These are phyloP conservation scores for Grosmannia huntii DNA, from an alignment of 2,329 filamentous ascomycete species.

Conservation along the genomic window DNA sequence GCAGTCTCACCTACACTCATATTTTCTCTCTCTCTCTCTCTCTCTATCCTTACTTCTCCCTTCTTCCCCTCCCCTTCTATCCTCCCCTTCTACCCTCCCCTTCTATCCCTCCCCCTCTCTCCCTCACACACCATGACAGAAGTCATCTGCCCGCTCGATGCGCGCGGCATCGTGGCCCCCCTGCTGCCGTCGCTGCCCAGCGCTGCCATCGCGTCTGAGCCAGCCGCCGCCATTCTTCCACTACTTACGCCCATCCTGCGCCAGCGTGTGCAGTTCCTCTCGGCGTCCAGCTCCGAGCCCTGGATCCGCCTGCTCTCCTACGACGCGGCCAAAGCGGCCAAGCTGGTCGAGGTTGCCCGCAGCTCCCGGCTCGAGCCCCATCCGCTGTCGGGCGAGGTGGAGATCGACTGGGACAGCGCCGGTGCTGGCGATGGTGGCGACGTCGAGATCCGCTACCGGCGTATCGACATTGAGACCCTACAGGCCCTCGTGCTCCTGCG, in stretches of 20 bases:
- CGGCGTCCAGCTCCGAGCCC: constrained; percentile 44
- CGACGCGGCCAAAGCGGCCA: constrained; percentile 41
- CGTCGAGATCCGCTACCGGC: constrained; percentile 47
- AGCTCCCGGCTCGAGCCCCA: constrained; percentile 62
- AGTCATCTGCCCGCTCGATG: constrained; percentile 30
- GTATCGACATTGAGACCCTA: constrained; percentile 64
- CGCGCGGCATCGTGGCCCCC: constrained; percentile 36
- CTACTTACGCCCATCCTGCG: constrained; percentile 53
- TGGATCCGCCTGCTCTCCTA: constrained; percentile 67
- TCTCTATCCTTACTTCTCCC: not conserved
- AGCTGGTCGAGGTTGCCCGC: constrained; percentile 47
- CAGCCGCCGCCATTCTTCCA: constrained; percentile 42
- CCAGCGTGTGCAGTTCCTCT: constrained; percentile 53
- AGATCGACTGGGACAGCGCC: constrained; percentile 49
- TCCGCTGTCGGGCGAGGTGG: constrained; percentile 66
- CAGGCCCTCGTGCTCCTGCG: constrained; percentile 51
- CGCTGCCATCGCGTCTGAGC: constrained; percentile 43
- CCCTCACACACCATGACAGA: constrained; percentile 6
- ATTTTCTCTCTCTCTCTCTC: no score
- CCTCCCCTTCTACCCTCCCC: not conserved
- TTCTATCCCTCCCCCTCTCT: not conserved
- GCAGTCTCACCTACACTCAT: no score
- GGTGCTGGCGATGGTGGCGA: constrained; percentile 25
- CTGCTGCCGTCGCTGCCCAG: constrained; percentile 48
- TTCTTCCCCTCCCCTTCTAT: not conserved